Base-by-base conservation (phyloP, 1,139 yeast species). In the Yamadazyma sp. region DNA sequence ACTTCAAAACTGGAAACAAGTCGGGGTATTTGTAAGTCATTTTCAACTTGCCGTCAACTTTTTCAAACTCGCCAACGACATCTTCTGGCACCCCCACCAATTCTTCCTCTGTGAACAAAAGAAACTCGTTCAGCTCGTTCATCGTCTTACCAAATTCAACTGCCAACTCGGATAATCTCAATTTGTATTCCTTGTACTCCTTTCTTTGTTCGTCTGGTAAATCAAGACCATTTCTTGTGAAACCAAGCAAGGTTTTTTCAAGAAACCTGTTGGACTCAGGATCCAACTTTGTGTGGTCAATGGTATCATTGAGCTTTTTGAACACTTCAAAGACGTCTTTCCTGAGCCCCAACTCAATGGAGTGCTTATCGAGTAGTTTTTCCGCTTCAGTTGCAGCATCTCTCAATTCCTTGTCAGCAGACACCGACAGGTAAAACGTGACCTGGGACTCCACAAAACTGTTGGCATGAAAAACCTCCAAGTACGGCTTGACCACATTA, bases 21-120 rank as follows among this genome's bases (percentile, higher is more conserved):
- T 86, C 95, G 4, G 95, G 92, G 53, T 85, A 84, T 57, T 86
- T 85, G 67, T 76, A 86, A 3, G 94, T 82, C 68, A 87, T 82
- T 56, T 82, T 82, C 53, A 63, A 73, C 52, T 73, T 74, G 33
- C 64, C 70, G 11, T 64, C 75, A 13, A 63, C 57, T 43, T 62
- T 59, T 40, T 77, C 82, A 52, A 81, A 84, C 52, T 76, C 84
- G 17, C 68, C 71, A 44, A 83, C 49, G 1, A 78, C 76, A 44
- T 78, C 78, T 31, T 73, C 71, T 4, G 95, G 90, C 29, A 87
- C 83, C 27, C 96, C 96, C 6, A 70, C 78, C 32, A 87, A 68
- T 55, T 87, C 84, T 41, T 82, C 82, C 39, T 59, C 59, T 24
- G 87, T 71, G 56, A 85, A 85, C 22, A 71, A 50, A 21, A 83